Percentiles rank a stretch among this genome's conserved stretches.
phyloP scores from a whole-genome alignment of 345 rosid species.

The Hirschfeldia incana region DNA sequence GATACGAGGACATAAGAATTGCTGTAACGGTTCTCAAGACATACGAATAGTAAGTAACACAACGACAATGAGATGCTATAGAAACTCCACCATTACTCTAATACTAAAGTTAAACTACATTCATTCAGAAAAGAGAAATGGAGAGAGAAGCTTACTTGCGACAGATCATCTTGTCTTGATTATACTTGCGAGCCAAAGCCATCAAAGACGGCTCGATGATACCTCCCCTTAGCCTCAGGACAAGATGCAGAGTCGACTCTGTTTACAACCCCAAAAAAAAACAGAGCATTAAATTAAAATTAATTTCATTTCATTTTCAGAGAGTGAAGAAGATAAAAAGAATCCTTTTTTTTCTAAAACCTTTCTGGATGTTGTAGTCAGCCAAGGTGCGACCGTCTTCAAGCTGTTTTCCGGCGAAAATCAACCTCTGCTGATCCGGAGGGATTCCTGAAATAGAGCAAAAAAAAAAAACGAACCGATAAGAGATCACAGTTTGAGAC shows the following conservation, averaged over 20 bases:
- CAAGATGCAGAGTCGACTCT: slow-evolving; percentile 58
- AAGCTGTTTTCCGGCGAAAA: slow-evolving; percentile 42
- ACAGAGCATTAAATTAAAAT: no score
- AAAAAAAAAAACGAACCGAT: no score
- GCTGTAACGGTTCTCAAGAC: background rate
- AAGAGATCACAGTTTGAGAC: no score
- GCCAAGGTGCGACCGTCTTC: slow-evolving; percentile 42
- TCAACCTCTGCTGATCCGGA: slow-evolving; percentile 42
- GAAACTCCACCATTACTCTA: no score
- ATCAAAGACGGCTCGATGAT: slow-evolving; percentile 64
- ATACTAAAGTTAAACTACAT: no score
- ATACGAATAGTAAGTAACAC: no score
- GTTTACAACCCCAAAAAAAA: background rate
- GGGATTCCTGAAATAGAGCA: slow-evolving; percentile 46
- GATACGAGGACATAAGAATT: no score
- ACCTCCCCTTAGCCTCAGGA: slow-evolving; percentile 64
- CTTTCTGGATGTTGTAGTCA: slow-evolving; percentile 42
- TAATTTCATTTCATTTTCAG: background rate
- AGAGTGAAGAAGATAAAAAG: background rate
- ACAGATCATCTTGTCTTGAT: slow-evolving; percentile 57
- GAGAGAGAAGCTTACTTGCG: slow-evolving; percentile 47
- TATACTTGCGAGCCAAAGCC: slow-evolving; percentile 52
- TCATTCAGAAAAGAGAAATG: no score
- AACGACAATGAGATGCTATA: no score
- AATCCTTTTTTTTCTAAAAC: background rate